Conservation (phyloP, 371 early-diverging fungal species). For the Mucor velutinosus region DNA sequence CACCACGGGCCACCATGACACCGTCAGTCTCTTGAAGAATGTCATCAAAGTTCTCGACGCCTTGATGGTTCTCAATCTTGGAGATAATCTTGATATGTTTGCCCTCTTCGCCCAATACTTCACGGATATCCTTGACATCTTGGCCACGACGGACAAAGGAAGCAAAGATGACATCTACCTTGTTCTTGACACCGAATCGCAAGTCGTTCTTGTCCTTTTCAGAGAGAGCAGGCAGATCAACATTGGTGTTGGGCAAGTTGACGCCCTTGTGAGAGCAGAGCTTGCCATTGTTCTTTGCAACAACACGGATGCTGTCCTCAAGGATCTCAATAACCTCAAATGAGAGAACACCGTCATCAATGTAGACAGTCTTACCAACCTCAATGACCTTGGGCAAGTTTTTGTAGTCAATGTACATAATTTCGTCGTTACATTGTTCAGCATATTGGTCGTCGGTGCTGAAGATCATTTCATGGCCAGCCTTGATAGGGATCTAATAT, state of each 20-base stretch:
- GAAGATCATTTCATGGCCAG: conserved; percentile 84
- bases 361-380: conserved; percentile 84
- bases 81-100: conserved; percentile 90
- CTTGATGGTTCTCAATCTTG: conserved; percentile 97
- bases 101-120: conserved; percentile 77
- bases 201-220: conserved; percentile 94
- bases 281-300: conserved; percentile 76
- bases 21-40: conserved; percentile 96
- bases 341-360: conserved; percentile 86
- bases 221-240: conserved; percentile 92
- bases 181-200: conserved; percentile 90
- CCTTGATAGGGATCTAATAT: conserved; percentile 55
- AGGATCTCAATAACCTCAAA: conserved; percentile 75
- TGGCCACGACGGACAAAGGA: conserved; percentile 93
- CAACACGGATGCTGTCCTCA: conserved; percentile 65
- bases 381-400: conserved; percentile 82
- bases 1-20: conserved; percentile 98
- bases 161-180: conserved; percentile 96
- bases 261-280: conserved; percentile 86
- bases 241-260: conserved; percentile 84
- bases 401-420: conserved; percentile 87
- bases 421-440: conserved; percentile 66
- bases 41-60: conserved; percentile 96
- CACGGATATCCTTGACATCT: conserved; percentile 86
- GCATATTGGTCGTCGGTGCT: conserved; percentile 75